Percentiles rank a stretch among this genome's conserved stretches.
phyloP scores from a whole-genome alignment of 495 filamentous ascomycete species.

The Penicillium pulvis region DNA sequence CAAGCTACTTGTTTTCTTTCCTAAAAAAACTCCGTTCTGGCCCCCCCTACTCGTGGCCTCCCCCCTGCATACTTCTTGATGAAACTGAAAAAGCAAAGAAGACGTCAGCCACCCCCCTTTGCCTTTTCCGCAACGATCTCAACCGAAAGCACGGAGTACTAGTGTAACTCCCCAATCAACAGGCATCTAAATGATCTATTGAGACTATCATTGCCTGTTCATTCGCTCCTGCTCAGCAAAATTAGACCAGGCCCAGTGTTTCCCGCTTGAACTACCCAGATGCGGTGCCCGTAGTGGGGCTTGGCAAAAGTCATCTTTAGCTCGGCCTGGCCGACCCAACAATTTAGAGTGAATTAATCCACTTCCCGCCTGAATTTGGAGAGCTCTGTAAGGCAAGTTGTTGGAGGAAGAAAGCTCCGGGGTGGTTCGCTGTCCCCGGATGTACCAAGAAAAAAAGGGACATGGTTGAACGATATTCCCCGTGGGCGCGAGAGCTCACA shows the following conservation, averaged over 20 bases:
- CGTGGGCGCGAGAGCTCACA: slow-evolving; percentile 13
- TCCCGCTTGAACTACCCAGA: slow-evolving; percentile 8
- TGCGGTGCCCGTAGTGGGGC: slow-evolving; percentile 2
- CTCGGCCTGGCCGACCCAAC: background rate
- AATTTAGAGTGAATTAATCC: background rate
- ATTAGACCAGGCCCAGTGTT: background rate
- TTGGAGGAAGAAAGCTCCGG: slow-evolving; percentile 1
- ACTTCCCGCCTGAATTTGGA: background rate
- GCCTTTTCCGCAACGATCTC: background rate
- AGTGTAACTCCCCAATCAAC: too few relatives aligned
- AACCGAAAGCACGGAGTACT: too few relatives aligned
- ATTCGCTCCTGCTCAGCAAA: background rate
- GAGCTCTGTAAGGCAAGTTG: background rate
- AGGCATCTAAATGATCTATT: too few relatives aligned
- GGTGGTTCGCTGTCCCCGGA: background rate
- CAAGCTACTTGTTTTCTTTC: slow-evolving; percentile 6
- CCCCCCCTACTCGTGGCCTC: background rate
- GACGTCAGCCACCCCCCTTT: slow-evolving; percentile 5
- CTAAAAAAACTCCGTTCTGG: too few relatives aligned
- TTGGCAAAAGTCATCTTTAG: background rate
- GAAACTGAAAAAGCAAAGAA: slow-evolving; percentile 11
- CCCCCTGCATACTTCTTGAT: background rate
- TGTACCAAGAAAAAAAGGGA: background rate
- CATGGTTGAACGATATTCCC: background rate
- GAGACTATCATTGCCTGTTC: background rate